These are phyloP conservation scores for Blastocladiella emersonii DNA, from an alignment of 371 early-diverging fungal species.

Conservation along the genomic window DNA sequence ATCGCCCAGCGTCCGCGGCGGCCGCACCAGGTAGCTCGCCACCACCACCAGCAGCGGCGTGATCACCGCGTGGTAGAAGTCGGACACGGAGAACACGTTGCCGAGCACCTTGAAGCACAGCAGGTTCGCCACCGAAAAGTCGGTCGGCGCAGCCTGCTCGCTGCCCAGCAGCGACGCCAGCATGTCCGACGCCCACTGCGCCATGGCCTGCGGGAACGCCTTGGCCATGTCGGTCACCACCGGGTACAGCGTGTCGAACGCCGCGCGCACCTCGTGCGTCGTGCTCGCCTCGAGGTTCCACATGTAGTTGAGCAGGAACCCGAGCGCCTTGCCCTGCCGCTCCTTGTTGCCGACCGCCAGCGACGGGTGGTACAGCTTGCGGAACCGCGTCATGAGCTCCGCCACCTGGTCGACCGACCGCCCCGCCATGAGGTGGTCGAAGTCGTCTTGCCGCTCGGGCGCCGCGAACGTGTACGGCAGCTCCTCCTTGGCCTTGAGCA, in stretches of 20 bases:
- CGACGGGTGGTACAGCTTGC: slow-evolving; percentile 62
- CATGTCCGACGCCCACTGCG: not conserved
- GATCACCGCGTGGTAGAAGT: slow-evolving; percentile 70
- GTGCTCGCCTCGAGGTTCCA: not conserved
- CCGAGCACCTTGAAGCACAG: slow-evolving; percentile 44
- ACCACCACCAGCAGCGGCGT: slow-evolving; percentile 68
- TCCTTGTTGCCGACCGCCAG: slow-evolving; percentile 65
- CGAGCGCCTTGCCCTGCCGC: slow-evolving; percentile 18
- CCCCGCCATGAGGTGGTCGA: slow-evolving; percentile 31
- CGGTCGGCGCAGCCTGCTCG: slow-evolving; percentile 3
- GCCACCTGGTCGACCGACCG: slow-evolving; percentile 44
- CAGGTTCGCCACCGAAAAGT: slow-evolving; percentile 31
- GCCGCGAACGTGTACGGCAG: slow-evolving; percentile 73
- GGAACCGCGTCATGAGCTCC: slow-evolving; percentile 60
- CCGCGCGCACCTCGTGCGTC: not conserved
- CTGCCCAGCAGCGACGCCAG: not conserved
- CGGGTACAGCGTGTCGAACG: not conserved
- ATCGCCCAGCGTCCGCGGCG: slow-evolving; percentile 42
- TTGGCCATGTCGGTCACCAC: not conserved
- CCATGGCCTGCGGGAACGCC: not conserved
- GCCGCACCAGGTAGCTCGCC: slow-evolving; percentile 55
- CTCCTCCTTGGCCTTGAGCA: slow-evolving; percentile 23
- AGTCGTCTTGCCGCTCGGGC: slow-evolving; percentile 49
- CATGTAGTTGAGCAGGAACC: not conserved
- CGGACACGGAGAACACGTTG: slow-evolving; percentile 68